These are phyloP conservation scores for Clarkia xantiana DNA, from an alignment of 345 rosid genomes.

Conservation along the genomic window DNA sequence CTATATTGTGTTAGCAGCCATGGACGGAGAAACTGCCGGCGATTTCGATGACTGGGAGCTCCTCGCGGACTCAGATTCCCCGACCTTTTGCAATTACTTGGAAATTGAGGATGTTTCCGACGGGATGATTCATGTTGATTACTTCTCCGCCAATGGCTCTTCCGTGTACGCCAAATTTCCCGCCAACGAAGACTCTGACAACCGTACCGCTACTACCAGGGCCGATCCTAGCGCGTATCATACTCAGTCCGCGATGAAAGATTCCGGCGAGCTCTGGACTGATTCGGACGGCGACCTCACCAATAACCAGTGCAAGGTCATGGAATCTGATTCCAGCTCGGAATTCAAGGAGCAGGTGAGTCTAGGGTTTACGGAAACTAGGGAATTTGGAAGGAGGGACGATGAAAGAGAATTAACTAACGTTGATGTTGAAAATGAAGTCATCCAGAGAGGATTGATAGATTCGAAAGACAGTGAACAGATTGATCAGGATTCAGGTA, in stretches of 20 bases:
- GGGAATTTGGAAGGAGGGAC: not conserved
- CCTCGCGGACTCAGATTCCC: conserved; percentile 27
- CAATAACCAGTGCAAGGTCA: conserved; percentile 29
- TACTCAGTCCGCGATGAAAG: conserved; percentile 26
- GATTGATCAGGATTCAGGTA: conserved; percentile 14
- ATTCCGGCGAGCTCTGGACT: conserved; percentile 53
- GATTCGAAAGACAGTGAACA: conserved; percentile 16
- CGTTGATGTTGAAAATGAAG: conserved; percentile 1
- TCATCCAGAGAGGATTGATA: conserved; percentile 4
- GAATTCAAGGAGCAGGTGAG: not conserved
- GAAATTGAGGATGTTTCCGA: conserved; percentile 35
- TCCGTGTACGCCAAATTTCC: conserved; percentile 15
- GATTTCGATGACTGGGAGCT: conserved; percentile 76
- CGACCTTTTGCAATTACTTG: conserved; percentile 14
- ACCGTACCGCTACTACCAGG: conserved; percentile 87
- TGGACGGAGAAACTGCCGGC: conserved; percentile 4
- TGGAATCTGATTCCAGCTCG: conserved; percentile 18
- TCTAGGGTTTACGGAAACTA: not conserved
- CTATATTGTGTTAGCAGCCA: not conserved
- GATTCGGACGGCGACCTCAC: conserved; percentile 75
- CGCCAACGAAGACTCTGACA: conserved; percentile 34
- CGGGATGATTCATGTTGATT: conserved; percentile 53
- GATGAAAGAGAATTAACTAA: not conserved
- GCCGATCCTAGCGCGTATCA: conserved; percentile 25
- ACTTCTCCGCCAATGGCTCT: conserved; percentile 51